Evolutionary conservation across 176 grass and related monocot genomes (phyloP).

Genomic region (Hsuehochloa calcarea): DNA sequence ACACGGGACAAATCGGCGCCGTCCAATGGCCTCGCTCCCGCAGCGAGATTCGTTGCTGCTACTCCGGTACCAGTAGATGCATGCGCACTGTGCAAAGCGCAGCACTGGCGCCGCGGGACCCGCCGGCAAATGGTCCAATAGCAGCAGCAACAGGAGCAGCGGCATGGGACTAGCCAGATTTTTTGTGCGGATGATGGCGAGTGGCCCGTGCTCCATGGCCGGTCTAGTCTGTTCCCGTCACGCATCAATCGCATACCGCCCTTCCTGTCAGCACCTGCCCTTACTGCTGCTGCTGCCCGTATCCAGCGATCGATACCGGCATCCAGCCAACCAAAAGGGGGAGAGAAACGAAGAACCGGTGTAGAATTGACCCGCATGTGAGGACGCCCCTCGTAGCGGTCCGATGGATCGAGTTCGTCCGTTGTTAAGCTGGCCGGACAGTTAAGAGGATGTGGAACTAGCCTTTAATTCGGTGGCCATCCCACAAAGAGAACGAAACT

Average conservation of each 20-base stretch:
- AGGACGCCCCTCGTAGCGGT: too few relatives aligned
- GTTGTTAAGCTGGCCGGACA: neutral
- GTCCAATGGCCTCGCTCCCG: slow-evolving; percentile 9
- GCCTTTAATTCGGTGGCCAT: neutral
- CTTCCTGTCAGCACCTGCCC: neutral
- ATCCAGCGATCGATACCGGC: neutral
- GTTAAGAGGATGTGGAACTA: neutral
- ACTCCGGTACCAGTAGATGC: neutral
- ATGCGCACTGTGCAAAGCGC: neutral
- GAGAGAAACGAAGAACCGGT: too few relatives aligned
- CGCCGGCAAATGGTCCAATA: neutral
- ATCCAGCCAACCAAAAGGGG: too few relatives aligned
- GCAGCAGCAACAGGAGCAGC: neutral
- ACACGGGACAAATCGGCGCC: slow-evolving; percentile 23
- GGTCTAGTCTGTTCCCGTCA: slow-evolving; percentile 11
- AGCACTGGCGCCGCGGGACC: neutral
- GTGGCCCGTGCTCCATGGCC: neutral
- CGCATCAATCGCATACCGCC: neutral
- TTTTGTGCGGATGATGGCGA: neutral
- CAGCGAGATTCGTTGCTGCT: neutral
- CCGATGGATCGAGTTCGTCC: neutral
- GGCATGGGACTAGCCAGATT: neutral
- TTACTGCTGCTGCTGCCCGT: neutral
- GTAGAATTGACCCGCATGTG: too few relatives aligned
- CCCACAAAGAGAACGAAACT: neutral